Evolutionary conservation across 352 stramenopile genomes (phyloP), one percentile per base, ranked within the genome.

Genomic region (Phytophthora cryptogea): DNA sequence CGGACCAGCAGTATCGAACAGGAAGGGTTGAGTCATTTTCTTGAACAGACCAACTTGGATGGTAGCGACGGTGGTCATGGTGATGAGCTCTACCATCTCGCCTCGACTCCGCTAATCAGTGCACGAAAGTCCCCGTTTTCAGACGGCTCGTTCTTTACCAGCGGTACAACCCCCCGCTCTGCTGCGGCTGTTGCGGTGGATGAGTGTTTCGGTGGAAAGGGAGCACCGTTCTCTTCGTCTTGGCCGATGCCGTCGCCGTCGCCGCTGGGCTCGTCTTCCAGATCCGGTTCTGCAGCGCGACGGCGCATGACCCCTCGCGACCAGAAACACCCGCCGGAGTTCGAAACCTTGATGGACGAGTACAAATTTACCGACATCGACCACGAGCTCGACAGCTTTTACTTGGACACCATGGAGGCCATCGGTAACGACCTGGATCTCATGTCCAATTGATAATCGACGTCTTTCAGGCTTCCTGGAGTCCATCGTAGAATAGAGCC

Each of bases 351-450:
- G 33, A 69, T 84, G 39, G 79, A 89, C 37, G 81, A 91, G 68
- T 89, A 90, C 72, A 83, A 89, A 59, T 78, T 90, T 47, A 86
- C 78, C 6, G 82, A 92, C 70, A 89, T 90, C 62, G 81, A 89
- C 52, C 80, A 89, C 62, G 83, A 93, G 68, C 76, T 93, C 44
- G 79, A 91, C 59, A 91, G 63, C 40, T 93, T 93, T 51, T 93
- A 93, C 66, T 49, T 90, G 36, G 76, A 90, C 52, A 80, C 78
- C 30, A 88, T 89, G 53, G 80, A 85, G 33, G 76, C 73, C 10
- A 80, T 90, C 14, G 68, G 72, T 13, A 78, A 77, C 39, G 78
- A 87, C 43, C 48, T 90, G 7, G 76, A 90, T 41, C 68, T 87
- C 41, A 72, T 87, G 51, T 83, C 80, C 11, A 87, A 72, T 63